phyloP scores from a whole-genome alignment of 106 monocot species.

The Posidonia australis region DNA sequence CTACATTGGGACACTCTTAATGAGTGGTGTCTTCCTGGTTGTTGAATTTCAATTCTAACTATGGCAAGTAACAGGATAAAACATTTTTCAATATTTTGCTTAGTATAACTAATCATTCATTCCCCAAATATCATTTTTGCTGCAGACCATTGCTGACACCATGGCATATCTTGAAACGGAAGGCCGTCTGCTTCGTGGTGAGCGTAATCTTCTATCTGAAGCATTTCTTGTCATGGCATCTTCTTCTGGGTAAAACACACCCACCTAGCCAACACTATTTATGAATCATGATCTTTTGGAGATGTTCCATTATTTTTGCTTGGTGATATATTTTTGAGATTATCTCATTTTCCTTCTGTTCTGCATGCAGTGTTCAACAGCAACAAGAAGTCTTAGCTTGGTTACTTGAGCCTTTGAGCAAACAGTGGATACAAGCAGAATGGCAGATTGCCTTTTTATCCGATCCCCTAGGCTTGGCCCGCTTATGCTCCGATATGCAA shows the following conservation, averaged over 20 bases:
- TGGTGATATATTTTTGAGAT: background rate
- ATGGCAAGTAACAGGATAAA: background rate
- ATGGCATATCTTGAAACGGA: slow-evolving; percentile 83
- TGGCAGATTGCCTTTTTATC: slow-evolving; percentile 89
- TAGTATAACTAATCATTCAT: background rate
- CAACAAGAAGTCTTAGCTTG: slow-evolving; percentile 91
- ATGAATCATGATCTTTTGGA: background rate
- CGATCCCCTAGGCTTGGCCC: slow-evolving; percentile 52
- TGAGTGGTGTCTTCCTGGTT: too few relatives aligned
- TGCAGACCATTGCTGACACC: slow-evolving; percentile 83
- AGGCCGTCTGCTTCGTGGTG: slow-evolving; percentile 71
- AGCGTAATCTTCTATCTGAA: slow-evolving; percentile 94
- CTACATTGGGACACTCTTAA: too few relatives aligned
- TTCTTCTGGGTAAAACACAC: slow-evolving; percentile 70
- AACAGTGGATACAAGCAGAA: slow-evolving; percentile 74
- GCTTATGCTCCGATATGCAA: slow-evolving; percentile 50
- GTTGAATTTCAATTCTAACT: too few relatives aligned
- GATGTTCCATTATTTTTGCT: background rate
- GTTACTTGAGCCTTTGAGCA: slow-evolving; percentile 86
- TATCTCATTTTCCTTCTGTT: background rate
- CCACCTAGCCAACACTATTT: background rate
- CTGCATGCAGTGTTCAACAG: slow-evolving; percentile 54
- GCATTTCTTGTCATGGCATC: slow-evolving; percentile 96
- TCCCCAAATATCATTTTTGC: slow-evolving; percentile 8
- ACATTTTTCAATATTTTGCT: background rate